Percentiles rank a stretch among this genome's conserved stretches.
Conservation (phyloP, 2,329 filamentous ascomycete genomes). For the Fusarium lateritium region DNA sequence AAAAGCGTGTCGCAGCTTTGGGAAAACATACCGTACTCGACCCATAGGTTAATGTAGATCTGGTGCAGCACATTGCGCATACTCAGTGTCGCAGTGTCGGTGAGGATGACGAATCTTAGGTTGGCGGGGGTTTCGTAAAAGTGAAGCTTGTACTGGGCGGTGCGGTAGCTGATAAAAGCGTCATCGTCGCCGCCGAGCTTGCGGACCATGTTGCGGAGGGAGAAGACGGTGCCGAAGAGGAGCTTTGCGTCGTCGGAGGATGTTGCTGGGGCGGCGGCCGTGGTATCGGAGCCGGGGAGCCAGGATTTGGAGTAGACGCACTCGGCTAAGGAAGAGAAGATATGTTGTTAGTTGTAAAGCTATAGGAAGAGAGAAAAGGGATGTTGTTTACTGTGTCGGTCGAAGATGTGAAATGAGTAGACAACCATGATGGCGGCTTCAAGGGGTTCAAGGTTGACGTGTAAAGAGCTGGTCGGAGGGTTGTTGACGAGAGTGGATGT, state of each 20-base stretch:
- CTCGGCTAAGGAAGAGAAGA: slow-evolving; percentile 76
- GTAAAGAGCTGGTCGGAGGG: background rate
- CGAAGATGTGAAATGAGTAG: slow-evolving; percentile 99
- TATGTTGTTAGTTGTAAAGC: slow-evolving; percentile 34
- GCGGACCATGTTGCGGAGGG: slow-evolving; percentile 94
- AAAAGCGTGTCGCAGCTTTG: background rate
- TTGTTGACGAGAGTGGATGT: background rate
- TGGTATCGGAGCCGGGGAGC: slow-evolving; percentile 63
- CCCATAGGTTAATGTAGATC: slow-evolving; percentile 98
- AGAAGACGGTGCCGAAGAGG: slow-evolving; percentile 97
- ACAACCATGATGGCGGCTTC: slow-evolving; percentile 78
- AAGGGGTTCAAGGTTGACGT: slow-evolving; percentile 17
- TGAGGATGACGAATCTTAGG: slow-evolving; percentile 96
- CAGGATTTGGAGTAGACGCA: slow-evolving; percentile 96
- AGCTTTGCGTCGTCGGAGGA: slow-evolving; percentile 91
- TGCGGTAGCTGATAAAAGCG: slow-evolving; percentile 94
- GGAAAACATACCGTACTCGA: slow-evolving; percentile 87
- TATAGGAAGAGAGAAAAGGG: background rate
- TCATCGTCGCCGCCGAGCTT: slow-evolving; percentile 96
- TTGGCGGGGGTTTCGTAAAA: slow-evolving; percentile 98
- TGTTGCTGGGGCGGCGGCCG: slow-evolving; percentile 47
- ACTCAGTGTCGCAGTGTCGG: slow-evolving; percentile 88
- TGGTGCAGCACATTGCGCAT: slow-evolving; percentile 96
- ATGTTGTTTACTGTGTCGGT: slow-evolving; percentile 87
- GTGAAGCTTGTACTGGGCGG: slow-evolving; percentile 96